Evolutionary conservation across 257 asterid species (phyloP).

Genomic region (Solanum etuberosum): DNA sequence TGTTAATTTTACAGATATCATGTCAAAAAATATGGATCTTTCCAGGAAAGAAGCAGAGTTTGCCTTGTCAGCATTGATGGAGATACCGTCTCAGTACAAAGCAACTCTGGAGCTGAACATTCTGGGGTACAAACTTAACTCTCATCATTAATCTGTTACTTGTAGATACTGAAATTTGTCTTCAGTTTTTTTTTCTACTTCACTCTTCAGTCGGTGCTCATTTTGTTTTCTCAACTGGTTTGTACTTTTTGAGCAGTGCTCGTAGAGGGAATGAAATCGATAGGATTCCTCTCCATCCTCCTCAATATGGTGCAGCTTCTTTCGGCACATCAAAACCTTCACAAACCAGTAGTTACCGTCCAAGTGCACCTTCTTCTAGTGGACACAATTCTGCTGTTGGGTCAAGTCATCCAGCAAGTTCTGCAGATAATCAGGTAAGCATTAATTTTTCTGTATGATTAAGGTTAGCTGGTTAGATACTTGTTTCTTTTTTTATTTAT

Average conservation of each 20-base stretch:
- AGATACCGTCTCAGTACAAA: constrained; percentile 88
- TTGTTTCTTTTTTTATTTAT: neutral
- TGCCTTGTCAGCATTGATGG: constrained; percentile 93
- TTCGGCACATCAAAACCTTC: constrained; percentile 43
- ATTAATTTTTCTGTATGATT: neutral
- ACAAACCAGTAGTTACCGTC: constrained; percentile 35
- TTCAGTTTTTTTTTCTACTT: neutral
- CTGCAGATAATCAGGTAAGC: constrained; percentile 61
- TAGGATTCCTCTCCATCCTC: constrained; percentile 84
- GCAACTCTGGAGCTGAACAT: constrained; percentile 86
- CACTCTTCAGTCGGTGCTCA: neutral
- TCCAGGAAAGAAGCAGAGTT: constrained; percentile 90
- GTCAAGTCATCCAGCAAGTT: constrained; percentile 32
- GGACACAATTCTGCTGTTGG: constrained; percentile 14
- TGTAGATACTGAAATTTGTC: neutral
- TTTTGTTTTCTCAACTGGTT: neutral
- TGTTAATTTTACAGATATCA: constrained; percentile 84
- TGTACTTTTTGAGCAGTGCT: constrained; percentile 35
- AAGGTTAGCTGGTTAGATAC: neutral
- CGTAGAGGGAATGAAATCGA: constrained; percentile 58
- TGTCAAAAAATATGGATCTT: constrained; percentile 56
- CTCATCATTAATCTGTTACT: neutral
- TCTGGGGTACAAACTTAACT: constrained; percentile 46
- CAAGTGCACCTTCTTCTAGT: constrained; percentile 53
- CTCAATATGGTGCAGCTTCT: constrained; percentile 54